Conservation (phyloP, 148 eudicot species). For the Persicaria tinctoria region DNA sequence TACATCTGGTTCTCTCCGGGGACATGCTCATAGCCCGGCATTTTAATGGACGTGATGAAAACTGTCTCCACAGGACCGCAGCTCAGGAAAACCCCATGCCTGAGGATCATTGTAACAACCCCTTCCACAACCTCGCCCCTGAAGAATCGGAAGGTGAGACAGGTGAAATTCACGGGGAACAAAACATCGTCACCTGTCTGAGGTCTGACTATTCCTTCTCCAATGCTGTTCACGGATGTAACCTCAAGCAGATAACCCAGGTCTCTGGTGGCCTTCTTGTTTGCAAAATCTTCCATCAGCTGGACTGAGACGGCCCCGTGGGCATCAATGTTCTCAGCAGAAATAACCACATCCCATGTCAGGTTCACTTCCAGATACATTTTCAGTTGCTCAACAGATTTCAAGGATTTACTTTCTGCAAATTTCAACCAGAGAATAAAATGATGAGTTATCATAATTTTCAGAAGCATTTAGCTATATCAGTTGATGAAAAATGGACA, state of each 20-base stretch:
- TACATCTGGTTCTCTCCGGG: constrained; percentile 55
- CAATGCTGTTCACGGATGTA: constrained; percentile 43
- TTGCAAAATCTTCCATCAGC: constrained; percentile 52
- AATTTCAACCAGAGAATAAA: background rate
- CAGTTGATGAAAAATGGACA: too few species aligned
- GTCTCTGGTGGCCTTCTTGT: constrained; percentile 37
- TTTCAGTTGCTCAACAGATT: too few species aligned
- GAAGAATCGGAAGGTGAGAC: constrained; percentile 47
- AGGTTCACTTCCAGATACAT: too few species aligned
- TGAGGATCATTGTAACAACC: constrained; percentile 51
- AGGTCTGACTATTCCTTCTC: constrained; percentile 60
- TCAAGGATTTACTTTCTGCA: background rate
- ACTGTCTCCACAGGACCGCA: constrained; percentile 60
- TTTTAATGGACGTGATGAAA: constrained; percentile 48
- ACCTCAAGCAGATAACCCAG: constrained; percentile 30
- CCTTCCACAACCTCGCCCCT: constrained; percentile 62
- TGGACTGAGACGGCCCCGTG: constrained; percentile 44
- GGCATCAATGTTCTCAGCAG: constrained; percentile 40
- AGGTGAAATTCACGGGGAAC: constrained; percentile 57
- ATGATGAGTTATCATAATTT: too few species aligned
- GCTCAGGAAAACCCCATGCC: constrained; percentile 56
- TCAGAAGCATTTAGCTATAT: too few species aligned
- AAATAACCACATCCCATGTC: too few species aligned
- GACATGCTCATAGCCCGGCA: constrained; percentile 52
- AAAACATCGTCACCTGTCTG: constrained; percentile 52